These are phyloP conservation scores for Albifimbria verrucaria DNA, from an alignment of 2,329 filamentous ascomycete species.

Conservation along the genomic window DNA sequence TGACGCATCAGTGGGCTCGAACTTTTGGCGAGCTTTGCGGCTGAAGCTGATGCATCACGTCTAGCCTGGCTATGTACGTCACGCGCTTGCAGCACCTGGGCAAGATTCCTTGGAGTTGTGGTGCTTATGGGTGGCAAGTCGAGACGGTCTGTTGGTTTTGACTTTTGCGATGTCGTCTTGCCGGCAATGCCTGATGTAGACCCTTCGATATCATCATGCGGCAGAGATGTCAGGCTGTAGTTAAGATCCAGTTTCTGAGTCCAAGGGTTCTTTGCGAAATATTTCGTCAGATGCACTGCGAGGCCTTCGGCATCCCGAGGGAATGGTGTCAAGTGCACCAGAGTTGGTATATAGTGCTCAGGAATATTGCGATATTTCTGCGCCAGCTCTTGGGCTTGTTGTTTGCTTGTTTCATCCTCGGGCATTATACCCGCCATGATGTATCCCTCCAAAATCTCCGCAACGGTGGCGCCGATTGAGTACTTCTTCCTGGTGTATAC, in stretches of 20 bases:
- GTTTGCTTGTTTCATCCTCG: constrained; percentile 24
- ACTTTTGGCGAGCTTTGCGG: constrained; percentile 43
- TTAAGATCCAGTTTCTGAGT: constrained; percentile 32
- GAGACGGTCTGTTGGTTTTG: constrained; percentile 3
- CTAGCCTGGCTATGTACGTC: constrained; percentile 25
- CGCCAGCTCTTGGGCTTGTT: constrained; percentile 28
- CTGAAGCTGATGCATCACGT: constrained; percentile 31
- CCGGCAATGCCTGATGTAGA: constrained; percentile 12
- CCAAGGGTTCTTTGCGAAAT: constrained; percentile 38
- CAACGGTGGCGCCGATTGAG: constrained; percentile 37
- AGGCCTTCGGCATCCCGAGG: constrained; percentile 36
- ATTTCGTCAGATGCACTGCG: constrained; percentile 35
- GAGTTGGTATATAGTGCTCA: constrained; percentile 36
- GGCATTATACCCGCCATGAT: constrained; percentile 33
- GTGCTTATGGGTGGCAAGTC: neutral
- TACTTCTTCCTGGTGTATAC: constrained; percentile 36
- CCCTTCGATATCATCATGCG: constrained; percentile 27
- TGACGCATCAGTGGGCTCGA: constrained; percentile 73
- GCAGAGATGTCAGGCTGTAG: constrained; percentile 36
- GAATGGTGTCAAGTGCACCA: constrained; percentile 37
- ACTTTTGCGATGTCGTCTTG: constrained; percentile 9
- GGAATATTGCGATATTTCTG: constrained; percentile 40
- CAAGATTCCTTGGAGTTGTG: constrained; percentile 14
- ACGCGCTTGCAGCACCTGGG: constrained; percentile 24
- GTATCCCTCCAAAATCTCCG: constrained; percentile 41